Evolutionary conservation across 2,329 filamentous ascomycete genomes (phyloP).

Genomic region (Simplicillium aogashimaense): DNA sequence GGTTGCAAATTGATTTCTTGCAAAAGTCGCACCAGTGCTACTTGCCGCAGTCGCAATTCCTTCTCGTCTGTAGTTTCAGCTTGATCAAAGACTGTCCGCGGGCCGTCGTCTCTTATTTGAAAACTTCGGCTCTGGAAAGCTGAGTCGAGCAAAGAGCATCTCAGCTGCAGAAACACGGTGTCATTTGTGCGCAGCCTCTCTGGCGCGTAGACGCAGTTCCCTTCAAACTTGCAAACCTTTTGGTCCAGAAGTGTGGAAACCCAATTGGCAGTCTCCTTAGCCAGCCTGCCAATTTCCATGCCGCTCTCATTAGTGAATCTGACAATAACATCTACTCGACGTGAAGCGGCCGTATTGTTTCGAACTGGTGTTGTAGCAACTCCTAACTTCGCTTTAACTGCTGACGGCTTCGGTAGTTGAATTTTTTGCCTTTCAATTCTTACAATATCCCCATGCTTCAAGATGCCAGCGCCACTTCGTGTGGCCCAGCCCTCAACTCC

Average conservation of each 20-base stretch:
- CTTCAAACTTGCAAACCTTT: conserved; percentile 78
- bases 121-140: conserved; percentile 60
- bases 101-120: conserved; percentile 57
- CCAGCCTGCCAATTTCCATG: conserved; percentile 75
- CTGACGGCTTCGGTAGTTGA: conserved; percentile 42
- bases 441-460: conserved; percentile 76
- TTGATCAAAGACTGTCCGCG: conserved; percentile 68
- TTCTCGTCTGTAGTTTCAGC: conserved; percentile 82
- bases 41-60: conserved; percentile 70
- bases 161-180: conserved; percentile 83
- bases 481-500: conserved; percentile 90
- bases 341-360: conserved; percentile 41
- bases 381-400: conserved; percentile 32
- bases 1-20: conserved; percentile 81
- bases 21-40: conserved; percentile 80
- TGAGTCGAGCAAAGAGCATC: conserved; percentile 62
- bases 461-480: conserved; percentile 62
- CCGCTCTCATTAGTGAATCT: conserved; percentile 75
- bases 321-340: conserved; percentile 76
- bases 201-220: conserved; percentile 78
- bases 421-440: conserved; percentile 79
- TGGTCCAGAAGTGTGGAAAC: conserved; percentile 89
- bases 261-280: conserved; percentile 83
- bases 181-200: conserved; percentile 82
- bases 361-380: conserved; percentile 20